Conservation (phyloP, 306 rosid genomes). For the Dalbergia cochinchinensis region DNA sequence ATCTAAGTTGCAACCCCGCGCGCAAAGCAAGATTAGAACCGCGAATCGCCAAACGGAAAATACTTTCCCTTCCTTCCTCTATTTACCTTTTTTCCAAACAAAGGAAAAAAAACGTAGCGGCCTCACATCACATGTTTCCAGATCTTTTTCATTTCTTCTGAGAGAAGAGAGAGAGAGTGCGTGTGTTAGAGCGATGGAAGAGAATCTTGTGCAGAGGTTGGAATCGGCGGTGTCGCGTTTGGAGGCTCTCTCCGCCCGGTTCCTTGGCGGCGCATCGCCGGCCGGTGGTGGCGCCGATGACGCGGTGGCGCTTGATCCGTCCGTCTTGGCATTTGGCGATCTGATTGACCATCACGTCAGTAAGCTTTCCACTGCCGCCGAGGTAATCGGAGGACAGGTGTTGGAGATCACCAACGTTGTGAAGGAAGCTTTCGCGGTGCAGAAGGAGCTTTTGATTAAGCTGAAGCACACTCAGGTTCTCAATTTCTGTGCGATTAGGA, state of each 20-base stretch:
- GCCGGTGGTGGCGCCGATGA: conserved; percentile 38
- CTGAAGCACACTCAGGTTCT: conserved; percentile 79
- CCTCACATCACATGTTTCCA: conserved; percentile 36
- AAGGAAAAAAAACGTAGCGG: conserved; percentile 31
- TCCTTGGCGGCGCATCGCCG: conserved; percentile 34
- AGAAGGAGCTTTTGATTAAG: conserved; percentile 73
- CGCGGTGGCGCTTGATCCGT: conserved; percentile 60
- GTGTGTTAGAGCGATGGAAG: conserved; percentile 62
- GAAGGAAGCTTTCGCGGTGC: conserved; percentile 72
- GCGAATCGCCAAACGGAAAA: conserved; percentile 40
- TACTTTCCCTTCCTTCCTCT: neutral
- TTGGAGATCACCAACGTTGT: conserved; percentile 63
- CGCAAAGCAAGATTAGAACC: conserved; percentile 31
- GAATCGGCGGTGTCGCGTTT: conserved; percentile 89
- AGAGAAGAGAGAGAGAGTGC: conserved; percentile 8
- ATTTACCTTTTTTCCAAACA: conserved; percentile 1
- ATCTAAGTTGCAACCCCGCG: conserved; percentile 26
- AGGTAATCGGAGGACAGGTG: conserved; percentile 84
- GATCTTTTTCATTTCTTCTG: conserved; percentile 53
- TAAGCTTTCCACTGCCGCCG: conserved; percentile 71
- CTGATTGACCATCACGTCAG: conserved; percentile 60
- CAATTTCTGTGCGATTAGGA: neutral
- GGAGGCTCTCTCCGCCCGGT: conserved; percentile 66
- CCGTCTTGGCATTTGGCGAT: conserved; percentile 76
- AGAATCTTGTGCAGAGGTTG: conserved; percentile 73